Percentiles rank a stretch among this genome's conserved stretches.
phyloP scores from a whole-genome alignment of 345 rosid species.

The Angophora floribunda region DNA sequence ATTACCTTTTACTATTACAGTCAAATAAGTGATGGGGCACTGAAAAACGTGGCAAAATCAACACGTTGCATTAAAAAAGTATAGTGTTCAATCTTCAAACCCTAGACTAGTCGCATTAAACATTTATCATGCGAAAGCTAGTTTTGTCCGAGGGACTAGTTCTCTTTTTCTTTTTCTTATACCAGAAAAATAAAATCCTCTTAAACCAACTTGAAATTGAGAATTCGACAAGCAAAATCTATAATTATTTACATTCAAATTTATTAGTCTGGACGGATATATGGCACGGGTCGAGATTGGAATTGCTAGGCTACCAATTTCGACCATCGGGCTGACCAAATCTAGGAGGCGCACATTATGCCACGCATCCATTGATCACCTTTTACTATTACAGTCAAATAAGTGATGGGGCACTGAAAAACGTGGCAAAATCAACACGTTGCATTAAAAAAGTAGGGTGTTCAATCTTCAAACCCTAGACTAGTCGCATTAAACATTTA shows the following conservation, averaged over 20 bases:
- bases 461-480: not conserved
- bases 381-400: not conserved
- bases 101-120: fast-evolving
- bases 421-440: not conserved
- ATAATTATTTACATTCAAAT: no score
- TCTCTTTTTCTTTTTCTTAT: not conserved
- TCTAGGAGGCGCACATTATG: fast-evolving
- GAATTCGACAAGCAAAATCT: no score
- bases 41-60: not conserved
- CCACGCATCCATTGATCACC: not conserved
- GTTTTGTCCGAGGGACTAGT: fast-evolving
- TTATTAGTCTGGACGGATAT: no score
- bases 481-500: fast-evolving
- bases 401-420: not conserved
- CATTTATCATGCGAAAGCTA: not conserved
- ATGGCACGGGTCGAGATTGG: not conserved
- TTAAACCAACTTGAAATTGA: no score
- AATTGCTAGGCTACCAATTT: not conserved
- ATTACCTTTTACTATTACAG: not conserved
- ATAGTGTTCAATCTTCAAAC: not conserved
- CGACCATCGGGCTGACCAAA: not conserved
- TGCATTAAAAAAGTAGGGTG: no score
- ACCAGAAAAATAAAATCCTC: no score
- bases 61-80: not conserved
- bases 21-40: not conserved